Evolutionary conservation across 345 rosid species (phyloP).

Genomic region (Brassica carinata): DNA sequence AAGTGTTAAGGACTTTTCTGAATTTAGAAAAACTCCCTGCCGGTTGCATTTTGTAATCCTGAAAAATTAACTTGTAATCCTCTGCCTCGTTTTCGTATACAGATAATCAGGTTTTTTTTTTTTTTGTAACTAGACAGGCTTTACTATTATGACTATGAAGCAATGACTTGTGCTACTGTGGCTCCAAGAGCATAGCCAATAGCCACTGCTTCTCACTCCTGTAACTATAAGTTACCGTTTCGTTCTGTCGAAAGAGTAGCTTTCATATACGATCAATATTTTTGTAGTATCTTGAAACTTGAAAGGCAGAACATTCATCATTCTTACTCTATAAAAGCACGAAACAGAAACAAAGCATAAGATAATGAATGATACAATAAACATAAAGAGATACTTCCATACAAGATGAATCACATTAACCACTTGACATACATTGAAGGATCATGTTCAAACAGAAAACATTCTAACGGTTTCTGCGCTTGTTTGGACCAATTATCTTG

Average conservation of each 20-base stretch:
- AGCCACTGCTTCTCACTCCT: no score
- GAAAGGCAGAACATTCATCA: background rate
- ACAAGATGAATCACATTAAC: background rate
- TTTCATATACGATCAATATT: background rate
- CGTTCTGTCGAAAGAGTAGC: background rate
- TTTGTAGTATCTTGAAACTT: background rate
- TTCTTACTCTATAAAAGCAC: background rate
- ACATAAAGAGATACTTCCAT: background rate
- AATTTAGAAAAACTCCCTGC: background rate
- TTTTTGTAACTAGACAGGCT: no score
- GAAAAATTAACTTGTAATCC: background rate
- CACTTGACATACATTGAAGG: background rate
- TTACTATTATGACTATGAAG: background rate
- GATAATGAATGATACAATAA: background rate
- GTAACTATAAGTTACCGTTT: background rate
- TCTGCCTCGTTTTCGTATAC: background rate
- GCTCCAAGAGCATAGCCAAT: background rate
- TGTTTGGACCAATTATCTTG: background rate
- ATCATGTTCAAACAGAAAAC: background rate
- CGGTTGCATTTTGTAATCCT: background rate
- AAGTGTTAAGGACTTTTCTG: background rate
- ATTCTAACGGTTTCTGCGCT: background rate
- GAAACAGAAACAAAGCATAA: background rate
- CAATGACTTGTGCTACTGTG: background rate
- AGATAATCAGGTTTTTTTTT: background rate